These are phyloP conservation scores for Exophiala sideris DNA, from an alignment of 2,329 filamentous ascomycete species.

Conservation along the genomic window DNA sequence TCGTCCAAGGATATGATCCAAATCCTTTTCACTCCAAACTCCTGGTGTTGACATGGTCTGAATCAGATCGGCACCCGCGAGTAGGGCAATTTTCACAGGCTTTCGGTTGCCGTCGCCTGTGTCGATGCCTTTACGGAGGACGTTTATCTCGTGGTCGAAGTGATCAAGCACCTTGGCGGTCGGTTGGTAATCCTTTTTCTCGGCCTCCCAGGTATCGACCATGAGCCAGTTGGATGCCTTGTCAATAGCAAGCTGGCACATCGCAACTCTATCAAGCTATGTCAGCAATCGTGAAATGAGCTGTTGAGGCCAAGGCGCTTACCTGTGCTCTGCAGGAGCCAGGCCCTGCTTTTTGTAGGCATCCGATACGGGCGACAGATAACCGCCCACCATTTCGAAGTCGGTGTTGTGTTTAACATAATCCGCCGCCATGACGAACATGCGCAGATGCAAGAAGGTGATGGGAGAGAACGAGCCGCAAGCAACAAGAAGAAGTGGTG, in stretches of 20 bases:
- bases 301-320: slow-evolving; percentile 22
- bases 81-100: slow-evolving; percentile 70
- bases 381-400: slow-evolving; percentile 84
- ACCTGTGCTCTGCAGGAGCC: slow-evolving; percentile 68
- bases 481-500: slow-evolving; percentile 46
- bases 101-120: slow-evolving; percentile 64
- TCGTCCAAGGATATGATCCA: slow-evolving; percentile 80
- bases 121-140: slow-evolving; percentile 69
- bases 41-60: slow-evolving; percentile 68
- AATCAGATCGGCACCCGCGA: slow-evolving; percentile 75
- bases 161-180: slow-evolving; percentile 89
- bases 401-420: slow-evolving; percentile 71
- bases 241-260: slow-evolving; percentile 79
- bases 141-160: slow-evolving; percentile 86
- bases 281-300: slow-evolving; percentile 5
- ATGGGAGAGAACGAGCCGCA: slow-evolving; percentile 67
- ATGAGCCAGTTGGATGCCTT: slow-evolving; percentile 75
- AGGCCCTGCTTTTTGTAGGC: slow-evolving; percentile 78
- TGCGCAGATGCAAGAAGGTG: slow-evolving; percentile 73
- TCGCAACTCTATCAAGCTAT: slow-evolving; percentile 57
- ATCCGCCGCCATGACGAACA: slow-evolving; percentile 85
- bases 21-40: slow-evolving; percentile 79
- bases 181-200: slow-evolving; percentile 78
- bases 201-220: slow-evolving; percentile 87
- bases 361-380: slow-evolving; percentile 73